Evolutionary conservation across 768 basidiomycete species (phyloP).

Genomic region (Leccinum olivaceopallidum): DNA sequence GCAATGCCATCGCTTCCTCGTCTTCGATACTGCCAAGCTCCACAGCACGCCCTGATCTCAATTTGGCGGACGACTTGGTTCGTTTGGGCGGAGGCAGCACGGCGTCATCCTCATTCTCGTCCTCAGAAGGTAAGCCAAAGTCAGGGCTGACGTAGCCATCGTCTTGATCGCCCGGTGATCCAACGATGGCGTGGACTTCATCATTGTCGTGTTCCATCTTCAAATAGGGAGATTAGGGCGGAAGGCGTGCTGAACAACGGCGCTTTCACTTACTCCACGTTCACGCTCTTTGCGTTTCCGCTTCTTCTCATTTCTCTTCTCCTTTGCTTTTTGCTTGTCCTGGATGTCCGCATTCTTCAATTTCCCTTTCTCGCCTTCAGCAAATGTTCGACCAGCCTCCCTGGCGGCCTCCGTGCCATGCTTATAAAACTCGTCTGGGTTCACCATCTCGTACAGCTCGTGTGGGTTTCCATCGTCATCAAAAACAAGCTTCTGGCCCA

Average conservation of each 20-base stretch:
- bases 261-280: constrained; percentile 31
- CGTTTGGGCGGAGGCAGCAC: constrained; percentile 34
- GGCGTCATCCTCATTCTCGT: constrained; percentile 37
- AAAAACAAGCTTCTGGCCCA: constrained; percentile 78
- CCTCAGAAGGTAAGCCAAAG: constrained; percentile 52
- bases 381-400: constrained; percentile 68
- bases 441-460: constrained; percentile 80
- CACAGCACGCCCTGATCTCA: constrained; percentile 30
- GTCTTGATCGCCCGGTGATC: constrained; percentile 48
- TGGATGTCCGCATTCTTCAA: constrained; percentile 66
- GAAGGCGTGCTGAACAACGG: not conserved
- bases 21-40: constrained; percentile 43
- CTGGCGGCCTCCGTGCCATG: constrained; percentile 65
- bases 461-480: constrained; percentile 85
- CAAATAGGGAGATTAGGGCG: not conserved
- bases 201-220: constrained; percentile 32
- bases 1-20: constrained; percentile 66
- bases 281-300: constrained; percentile 85
- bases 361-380: constrained; percentile 69
- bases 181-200: constrained; percentile 27
- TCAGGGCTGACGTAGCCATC: constrained; percentile 75
- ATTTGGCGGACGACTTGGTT: constrained; percentile 25
- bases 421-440: constrained; percentile 69
- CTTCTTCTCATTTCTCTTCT: constrained; percentile 91
- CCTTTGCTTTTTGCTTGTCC: constrained; percentile 83